Conservation (phyloP, 164 flowering plant genomes). For the Vitis rotundifolia region DNA sequence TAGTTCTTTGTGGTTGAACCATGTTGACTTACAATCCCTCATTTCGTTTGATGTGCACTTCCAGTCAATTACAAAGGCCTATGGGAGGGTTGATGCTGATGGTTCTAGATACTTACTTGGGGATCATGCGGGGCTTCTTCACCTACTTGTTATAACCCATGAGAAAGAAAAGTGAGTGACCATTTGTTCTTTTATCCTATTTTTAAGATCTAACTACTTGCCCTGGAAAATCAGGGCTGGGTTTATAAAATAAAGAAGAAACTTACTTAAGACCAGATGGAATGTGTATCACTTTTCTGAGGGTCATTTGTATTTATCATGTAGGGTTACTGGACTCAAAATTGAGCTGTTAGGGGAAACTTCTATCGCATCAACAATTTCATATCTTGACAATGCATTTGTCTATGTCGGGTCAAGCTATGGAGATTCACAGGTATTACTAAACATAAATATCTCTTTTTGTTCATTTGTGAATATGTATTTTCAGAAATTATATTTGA, state of each 20-base stretch:
- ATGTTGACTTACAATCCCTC: background rate
- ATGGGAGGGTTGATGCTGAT: constrained; percentile 98
- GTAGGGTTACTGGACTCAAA: constrained; percentile 93
- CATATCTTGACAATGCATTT: constrained; percentile 91
- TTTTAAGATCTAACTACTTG: background rate
- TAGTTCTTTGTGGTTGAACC: background rate
- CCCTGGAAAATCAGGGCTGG: background rate
- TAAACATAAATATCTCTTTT: background rate
- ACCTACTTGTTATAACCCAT: constrained; percentile 91
- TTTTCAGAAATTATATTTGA: background rate
- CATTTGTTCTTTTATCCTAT: background rate
- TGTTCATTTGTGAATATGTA: background rate
- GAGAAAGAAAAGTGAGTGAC: constrained; percentile 84
- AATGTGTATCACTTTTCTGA: too few species aligned
- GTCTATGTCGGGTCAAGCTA: constrained; percentile 94
- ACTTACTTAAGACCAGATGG: background rate
- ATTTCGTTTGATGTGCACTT: constrained; percentile 22
- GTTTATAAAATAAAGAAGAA: background rate
- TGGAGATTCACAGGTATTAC: constrained; percentile 95
- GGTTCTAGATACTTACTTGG: constrained; percentile 96
- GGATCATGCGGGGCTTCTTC: constrained; percentile 89
- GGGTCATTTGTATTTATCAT: constrained; percentile 11
- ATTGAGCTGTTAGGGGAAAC: constrained; percentile 96
- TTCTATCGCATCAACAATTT: constrained; percentile 89
- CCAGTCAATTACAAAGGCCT: constrained; percentile 89